Percentiles rank a stretch among this genome's conserved stretches.
Conservation (phyloP, 2,329 filamentous ascomycete genomes). For the Plectosphaerella plurivora region DNA sequence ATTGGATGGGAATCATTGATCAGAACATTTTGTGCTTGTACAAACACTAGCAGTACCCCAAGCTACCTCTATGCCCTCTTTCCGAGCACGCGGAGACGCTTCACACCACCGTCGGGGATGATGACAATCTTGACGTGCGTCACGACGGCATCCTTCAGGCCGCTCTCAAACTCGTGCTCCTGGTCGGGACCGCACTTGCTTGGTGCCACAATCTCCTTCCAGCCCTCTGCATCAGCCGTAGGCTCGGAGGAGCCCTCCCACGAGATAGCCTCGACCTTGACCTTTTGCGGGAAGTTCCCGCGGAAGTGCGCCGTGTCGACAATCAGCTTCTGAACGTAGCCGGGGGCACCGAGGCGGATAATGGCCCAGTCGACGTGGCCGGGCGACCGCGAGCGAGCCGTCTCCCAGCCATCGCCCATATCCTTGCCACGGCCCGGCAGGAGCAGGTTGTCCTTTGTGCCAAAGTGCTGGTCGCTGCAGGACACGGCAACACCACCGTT, state of each 20-base stretch:
- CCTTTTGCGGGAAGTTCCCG: constrained; percentile 78
- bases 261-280: constrained; percentile 60
- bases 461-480: constrained; percentile 82
- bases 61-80: constrained; percentile 36
- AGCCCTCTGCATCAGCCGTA: constrained; percentile 50
- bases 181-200: constrained; percentile 68
- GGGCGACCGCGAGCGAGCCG: constrained; percentile 65
- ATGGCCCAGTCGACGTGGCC: constrained; percentile 79
- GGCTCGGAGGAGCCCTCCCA: constrained; percentile 52
- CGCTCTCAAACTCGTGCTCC: constrained; percentile 62
- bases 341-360: constrained; percentile 65
- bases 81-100: constrained; percentile 76
- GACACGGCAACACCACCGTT: constrained; percentile 73
- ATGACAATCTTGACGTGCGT: constrained; percentile 89
- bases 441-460: constrained; percentile 75
- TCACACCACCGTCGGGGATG: constrained; percentile 89
- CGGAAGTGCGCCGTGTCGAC: constrained; percentile 81
- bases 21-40: not conserved
- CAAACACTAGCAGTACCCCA: not conserved
- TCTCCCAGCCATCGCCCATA: constrained; percentile 90
- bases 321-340: constrained; percentile 60
- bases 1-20: not conserved
- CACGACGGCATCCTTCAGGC: constrained; percentile 55
- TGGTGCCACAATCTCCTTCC: constrained; percentile 62
- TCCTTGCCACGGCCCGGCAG: constrained; percentile 74